Conservation (phyloP, 2,329 filamentous ascomycete species). For the Mycosphaerella sp. region DNA sequence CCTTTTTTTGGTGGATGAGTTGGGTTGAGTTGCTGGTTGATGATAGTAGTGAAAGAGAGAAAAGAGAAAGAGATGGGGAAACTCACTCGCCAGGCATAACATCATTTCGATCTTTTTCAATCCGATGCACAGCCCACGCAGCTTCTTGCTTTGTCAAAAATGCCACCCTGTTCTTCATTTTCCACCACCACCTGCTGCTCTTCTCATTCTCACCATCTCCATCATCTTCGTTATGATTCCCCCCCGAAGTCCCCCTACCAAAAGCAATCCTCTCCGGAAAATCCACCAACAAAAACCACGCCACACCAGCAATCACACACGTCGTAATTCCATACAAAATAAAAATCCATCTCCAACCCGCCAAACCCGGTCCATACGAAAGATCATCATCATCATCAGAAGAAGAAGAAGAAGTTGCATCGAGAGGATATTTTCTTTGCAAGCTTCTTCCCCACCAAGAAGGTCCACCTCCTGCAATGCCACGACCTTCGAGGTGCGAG, state of each 20-base stretch:
- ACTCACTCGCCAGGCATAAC: conserved; percentile 6
- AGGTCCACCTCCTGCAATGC: background rate
- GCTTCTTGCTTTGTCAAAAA: conserved; percentile 11
- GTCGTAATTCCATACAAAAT: conserved; percentile 8
- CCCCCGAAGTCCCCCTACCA: background rate
- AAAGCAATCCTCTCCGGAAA: conserved; percentile 12
- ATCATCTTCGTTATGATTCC: too few species aligned
- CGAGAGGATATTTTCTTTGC: conserved; percentile 27
- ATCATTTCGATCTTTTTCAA: conserved; percentile 12
- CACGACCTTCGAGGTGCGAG: conserved; percentile 32
- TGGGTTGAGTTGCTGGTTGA: background rate
- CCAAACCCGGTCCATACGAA: conserved; percentile 8
- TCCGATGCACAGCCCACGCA: conserved; percentile 9
- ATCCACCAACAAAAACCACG: conserved; percentile 9
- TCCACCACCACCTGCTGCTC: too few species aligned
- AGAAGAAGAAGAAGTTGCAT: background rate
- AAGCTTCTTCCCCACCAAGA: background rate
- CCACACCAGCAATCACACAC: background rate
- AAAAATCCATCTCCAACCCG: conserved; percentile 21
- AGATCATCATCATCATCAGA: too few species aligned
- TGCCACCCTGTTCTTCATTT: background rate
- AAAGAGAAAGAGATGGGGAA: too few species aligned
- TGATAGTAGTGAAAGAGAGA: background rate
- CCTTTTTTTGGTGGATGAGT: too few species aligned
- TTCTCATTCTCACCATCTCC: too few species aligned